These are phyloP conservation scores for Trichoderma koningiopsis DNA, from an alignment of 2,329 filamentous ascomycete species.

Conservation along the genomic window DNA sequence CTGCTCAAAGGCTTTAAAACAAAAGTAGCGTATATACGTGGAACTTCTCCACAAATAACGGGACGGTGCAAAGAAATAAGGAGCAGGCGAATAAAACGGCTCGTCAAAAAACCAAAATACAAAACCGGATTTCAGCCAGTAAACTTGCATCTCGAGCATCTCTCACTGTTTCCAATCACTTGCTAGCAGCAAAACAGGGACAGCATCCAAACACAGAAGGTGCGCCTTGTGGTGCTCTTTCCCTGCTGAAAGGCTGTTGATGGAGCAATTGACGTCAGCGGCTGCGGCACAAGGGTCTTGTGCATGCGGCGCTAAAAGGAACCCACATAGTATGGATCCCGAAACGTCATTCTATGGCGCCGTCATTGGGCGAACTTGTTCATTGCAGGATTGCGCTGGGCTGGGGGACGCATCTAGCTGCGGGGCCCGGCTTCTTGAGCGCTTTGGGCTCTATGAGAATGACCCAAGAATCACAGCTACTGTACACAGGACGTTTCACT, in stretches of 20 bases:
- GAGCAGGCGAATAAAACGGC: not conserved
- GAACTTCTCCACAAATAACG: not conserved
- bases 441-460: not conserved
- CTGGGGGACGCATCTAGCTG: not conserved
- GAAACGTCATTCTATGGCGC: conserved; percentile 22
- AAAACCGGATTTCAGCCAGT: not conserved
- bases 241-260: not conserved
- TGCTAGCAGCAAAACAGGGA: not conserved
- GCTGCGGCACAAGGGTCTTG: conserved; percentile 24
- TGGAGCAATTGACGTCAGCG: conserved; percentile 21
- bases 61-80: not conserved
- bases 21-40: not conserved
- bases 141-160: not conserved
- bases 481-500: not conserved
- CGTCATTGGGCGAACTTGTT: conserved; percentile 6
- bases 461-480: not conserved
- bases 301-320: not conserved
- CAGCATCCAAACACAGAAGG: conserved; percentile 9
- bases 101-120: not conserved
- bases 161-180: not conserved
- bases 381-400: conserved; percentile 17
- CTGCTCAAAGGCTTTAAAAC: not conserved
- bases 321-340: conserved; percentile 14
- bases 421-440: not conserved
- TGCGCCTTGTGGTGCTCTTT: not conserved